Conservation (phyloP, 163 green algal species). For the Picocystis sp. region DNA sequence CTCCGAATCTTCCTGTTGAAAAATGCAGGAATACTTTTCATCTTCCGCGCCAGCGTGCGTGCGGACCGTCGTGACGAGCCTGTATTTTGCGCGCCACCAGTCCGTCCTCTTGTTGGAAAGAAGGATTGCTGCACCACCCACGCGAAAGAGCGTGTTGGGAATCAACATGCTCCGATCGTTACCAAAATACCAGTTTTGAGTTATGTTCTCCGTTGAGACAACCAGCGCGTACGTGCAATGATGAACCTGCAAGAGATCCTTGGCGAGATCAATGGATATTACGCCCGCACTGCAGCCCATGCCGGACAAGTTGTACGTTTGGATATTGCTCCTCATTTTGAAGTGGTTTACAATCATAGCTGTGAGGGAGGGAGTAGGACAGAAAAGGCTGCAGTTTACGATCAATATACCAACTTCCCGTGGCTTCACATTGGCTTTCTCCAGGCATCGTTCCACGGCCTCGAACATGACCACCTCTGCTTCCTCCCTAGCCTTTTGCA, state of each 20-base stretch:
- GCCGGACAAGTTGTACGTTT: conserved; percentile 63
- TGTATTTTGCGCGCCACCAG: conserved; percentile 54
- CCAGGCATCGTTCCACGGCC: conserved; percentile 25
- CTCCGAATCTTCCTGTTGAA: conserved; percentile 64
- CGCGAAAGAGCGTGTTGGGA: conserved; percentile 89
- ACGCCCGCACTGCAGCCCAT: conserved; percentile 66
- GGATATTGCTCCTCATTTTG: conserved; percentile 79
- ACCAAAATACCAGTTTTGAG: conserved; percentile 73
- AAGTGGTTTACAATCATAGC: conserved; percentile 95
- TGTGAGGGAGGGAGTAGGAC: conserved; percentile 78
- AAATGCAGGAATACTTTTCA: conserved; percentile 74
- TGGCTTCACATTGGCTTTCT: conserved; percentile 33
- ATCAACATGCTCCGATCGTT: conserved; percentile 82
- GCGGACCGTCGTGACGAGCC: conserved; percentile 72
- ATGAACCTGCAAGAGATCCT: conserved; percentile 59
- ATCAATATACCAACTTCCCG: conserved; percentile 76
- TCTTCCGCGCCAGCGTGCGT: conserved; percentile 82
- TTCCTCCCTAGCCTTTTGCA: conserved; percentile 52
- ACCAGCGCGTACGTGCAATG: conserved; percentile 59
- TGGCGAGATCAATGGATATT: conserved; percentile 57
- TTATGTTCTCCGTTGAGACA: conserved; percentile 93
- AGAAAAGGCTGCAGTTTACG: conserved; percentile 94
- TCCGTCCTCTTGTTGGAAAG: conserved; percentile 59
- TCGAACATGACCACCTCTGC: conserved; percentile 63
- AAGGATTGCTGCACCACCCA: conserved; percentile 74